Evolutionary conservation across 495 filamentous ascomycete species (phyloP).

Genomic region (Podospora bellae-mahoneyi): DNA sequence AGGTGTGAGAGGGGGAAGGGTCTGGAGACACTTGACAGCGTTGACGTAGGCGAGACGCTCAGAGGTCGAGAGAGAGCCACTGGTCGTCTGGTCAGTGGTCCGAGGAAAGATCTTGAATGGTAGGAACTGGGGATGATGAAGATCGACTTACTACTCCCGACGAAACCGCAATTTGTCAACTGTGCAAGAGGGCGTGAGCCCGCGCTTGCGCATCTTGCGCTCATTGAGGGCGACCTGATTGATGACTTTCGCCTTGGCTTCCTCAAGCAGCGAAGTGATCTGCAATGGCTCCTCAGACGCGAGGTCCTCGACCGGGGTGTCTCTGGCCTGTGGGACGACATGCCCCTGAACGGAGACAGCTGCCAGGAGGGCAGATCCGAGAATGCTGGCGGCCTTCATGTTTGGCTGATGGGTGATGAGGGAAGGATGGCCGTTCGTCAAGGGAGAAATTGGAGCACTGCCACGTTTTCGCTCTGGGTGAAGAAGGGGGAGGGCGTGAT

Average conservation of each 20-base stretch:
- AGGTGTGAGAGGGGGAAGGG: constrained; percentile 48
- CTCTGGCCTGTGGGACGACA: not conserved
- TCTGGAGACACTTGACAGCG: constrained; percentile 62
- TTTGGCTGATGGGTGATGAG: not conserved
- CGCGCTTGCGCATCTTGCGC: constrained; percentile 17
- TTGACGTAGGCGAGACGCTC: constrained; percentile 58
- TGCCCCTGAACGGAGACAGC: constrained; percentile 8
- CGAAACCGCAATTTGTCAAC: constrained; percentile 16
- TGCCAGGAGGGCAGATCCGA: constrained; percentile 15
- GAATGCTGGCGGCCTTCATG: constrained; percentile 13
- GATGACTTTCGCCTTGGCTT: constrained; percentile 15
- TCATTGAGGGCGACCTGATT: not conserved
- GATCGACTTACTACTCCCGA: constrained; percentile 23
- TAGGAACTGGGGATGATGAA: not conserved
- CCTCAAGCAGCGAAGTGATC: constrained; percentile 11
- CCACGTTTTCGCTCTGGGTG: not conserved
- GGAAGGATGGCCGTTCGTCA: not conserved
- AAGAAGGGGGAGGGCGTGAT: not conserved
- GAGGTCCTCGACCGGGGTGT: constrained; percentile 3
- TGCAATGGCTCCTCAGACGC: constrained; percentile 3
- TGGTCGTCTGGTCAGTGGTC: constrained; percentile 19
- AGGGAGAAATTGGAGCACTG: not conserved
- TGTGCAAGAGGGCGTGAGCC: constrained; percentile 16
- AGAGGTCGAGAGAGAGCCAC: constrained; percentile 41
- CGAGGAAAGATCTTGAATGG: not conserved